Percentiles rank a stretch among this genome's conserved stretches.
Conservation (phyloP, 768 basidiomycete genomes). For the Asterophora lycoperdoides region DNA sequence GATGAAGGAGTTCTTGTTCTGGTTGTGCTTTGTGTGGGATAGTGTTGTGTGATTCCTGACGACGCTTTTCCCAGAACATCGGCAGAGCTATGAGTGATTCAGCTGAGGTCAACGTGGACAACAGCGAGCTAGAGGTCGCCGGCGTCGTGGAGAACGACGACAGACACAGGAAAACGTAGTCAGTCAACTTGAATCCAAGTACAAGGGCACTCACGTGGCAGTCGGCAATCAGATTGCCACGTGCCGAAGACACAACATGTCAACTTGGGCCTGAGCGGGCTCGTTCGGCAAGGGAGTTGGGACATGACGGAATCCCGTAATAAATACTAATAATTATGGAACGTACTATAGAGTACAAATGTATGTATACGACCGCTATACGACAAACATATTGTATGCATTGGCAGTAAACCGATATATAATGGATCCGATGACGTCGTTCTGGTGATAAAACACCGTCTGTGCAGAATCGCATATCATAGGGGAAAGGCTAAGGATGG, state of each 20-base stretch:
- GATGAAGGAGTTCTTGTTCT: slow-evolving; percentile 11
- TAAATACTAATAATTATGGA: too few relatives aligned
- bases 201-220: slow-evolving; percentile 17
- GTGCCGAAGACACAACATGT: slow-evolving; percentile 18
- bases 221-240: slow-evolving; percentile 22
- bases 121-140: slow-evolving; percentile 8
- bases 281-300: too few relatives aligned
- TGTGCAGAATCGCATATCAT: too few relatives aligned
- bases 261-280: too few relatives aligned
- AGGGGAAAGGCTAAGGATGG: too few relatives aligned
- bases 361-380: too few relatives aligned
- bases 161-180: slow-evolving; percentile 14
- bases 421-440: too few relatives aligned
- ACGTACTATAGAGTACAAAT: too few relatives aligned
- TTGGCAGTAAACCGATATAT: too few relatives aligned
- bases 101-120: slow-evolving; percentile 3
- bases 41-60: slow-evolving; percentile 13
- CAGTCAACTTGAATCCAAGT: slow-evolving; percentile 12
- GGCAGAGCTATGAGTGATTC: background rate
- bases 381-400: too few relatives aligned
- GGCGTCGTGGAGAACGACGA: slow-evolving; percentile 9
- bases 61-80: slow-evolving; percentile 22
- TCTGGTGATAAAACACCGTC: too few relatives aligned
- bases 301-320: too few relatives aligned
- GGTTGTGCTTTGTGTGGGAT: slow-evolving; percentile 12